Base-by-base conservation (phyloP, 176 grass and related monocot species). In the Alloteropsis semialata region DNA sequence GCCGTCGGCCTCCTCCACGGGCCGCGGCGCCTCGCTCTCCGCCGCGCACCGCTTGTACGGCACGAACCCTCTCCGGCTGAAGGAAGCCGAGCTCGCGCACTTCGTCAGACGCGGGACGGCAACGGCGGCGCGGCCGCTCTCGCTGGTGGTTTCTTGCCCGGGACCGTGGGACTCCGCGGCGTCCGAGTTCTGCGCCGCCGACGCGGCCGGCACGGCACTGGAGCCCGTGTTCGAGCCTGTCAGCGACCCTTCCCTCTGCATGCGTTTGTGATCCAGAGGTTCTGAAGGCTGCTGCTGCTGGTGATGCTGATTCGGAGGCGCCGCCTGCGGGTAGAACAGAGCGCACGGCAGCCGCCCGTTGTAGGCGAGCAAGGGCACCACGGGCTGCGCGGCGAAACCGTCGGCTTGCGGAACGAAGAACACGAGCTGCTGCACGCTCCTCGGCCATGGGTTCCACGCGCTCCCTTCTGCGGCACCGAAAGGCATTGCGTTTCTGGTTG, bases 201-300 rank as follows among this genome's bases (percentile, higher is more conserved):
- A 67, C 30, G 27, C 72, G 5, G 34, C 72, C 14, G 66, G 11
- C 14, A 68, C 78, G 46, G 65, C 78, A 38, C 61, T 68, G 59
- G 74, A 88, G 37, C 33, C 81, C 7, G 84, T 89, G 80, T 82
- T 94, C 16, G 95, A 97, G 13, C 92, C 88, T 18, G 87, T 91
- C 82, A 84, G 72, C 28, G 92, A 95, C 37, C 91, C 89, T 79
- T 91, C 84, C 64, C 84, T 95, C 90, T 82, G 72, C 48, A 42
- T 55, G 28, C 74, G 16, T 27, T 66, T 84, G n/a, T 51, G 74
- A 53, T 84, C 74, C 1, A 18, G 58, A 4, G 37, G n/a, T 43
- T 85, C 85, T 18, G 81, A 72, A 51, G 30, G 62, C 64, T 79
- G 76, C 37, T 79, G 76, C 37, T 53, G 69, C 25, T 51, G 77